Conservation (phyloP, 208 protist genomes). For the Leishmania major region DNA sequence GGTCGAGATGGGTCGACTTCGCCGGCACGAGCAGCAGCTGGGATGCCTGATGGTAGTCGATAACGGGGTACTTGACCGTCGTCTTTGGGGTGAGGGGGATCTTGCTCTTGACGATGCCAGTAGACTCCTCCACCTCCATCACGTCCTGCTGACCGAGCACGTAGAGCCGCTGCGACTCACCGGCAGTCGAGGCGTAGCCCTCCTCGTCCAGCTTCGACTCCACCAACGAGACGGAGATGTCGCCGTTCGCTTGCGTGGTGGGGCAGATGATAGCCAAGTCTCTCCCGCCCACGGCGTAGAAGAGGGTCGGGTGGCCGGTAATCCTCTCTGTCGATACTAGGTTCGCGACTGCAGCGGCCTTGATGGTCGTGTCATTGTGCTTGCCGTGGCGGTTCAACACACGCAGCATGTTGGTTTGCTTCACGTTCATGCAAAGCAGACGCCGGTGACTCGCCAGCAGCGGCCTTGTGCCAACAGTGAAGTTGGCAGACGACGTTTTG, state of each 20-base stretch:
- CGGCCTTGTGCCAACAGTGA: slow-evolving; percentile 44
- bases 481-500: slow-evolving; percentile 65
- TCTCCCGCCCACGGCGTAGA: slow-evolving; percentile 78
- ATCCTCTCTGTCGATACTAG: slow-evolving; percentile 63
- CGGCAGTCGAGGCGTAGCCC: slow-evolving; percentile 55
- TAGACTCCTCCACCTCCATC: slow-evolving; percentile 71
- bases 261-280: slow-evolving; percentile 64
- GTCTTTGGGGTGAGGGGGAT: slow-evolving; percentile 63
- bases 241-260: slow-evolving; percentile 69
- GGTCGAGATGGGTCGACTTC: slow-evolving; percentile 74
- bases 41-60: slow-evolving; percentile 64
- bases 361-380: slow-evolving; percentile 62
- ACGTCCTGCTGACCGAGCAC: slow-evolving; percentile 65
- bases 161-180: slow-evolving; percentile 57
- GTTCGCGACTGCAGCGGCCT: slow-evolving; percentile 45
- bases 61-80: slow-evolving; percentile 57
- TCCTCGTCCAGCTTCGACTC: slow-evolving; percentile 62
- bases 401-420: slow-evolving; percentile 79
- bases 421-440: slow-evolving; percentile 83
- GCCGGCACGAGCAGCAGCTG: slow-evolving; percentile 73
- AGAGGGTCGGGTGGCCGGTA: slow-evolving; percentile 53
- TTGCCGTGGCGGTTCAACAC: slow-evolving; percentile 78
- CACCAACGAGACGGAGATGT: slow-evolving; percentile 51
- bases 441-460: slow-evolving; percentile 66
- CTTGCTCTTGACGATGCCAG: slow-evolving; percentile 31